Percentiles rank a stretch among this genome's conserved stretches.
phyloP scores from a whole-genome alignment of 257 asterid genomes.

The Solanum virginianum region DNA sequence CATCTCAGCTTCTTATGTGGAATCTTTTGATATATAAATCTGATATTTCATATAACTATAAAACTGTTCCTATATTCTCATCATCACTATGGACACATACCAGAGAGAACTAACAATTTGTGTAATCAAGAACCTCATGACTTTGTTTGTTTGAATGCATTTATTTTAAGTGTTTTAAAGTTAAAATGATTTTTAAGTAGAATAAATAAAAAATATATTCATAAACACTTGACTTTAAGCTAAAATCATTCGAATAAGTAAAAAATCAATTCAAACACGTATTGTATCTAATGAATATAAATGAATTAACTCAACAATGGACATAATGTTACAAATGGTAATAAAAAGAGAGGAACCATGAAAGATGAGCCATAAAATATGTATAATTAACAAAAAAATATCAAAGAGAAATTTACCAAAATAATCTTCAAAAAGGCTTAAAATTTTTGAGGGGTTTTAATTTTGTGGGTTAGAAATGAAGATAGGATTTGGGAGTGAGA shows the following conservation, averaged over 20 bases:
- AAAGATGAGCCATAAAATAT: background rate
- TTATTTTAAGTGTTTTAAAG: background rate
- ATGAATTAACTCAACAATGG: background rate
- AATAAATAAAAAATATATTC: background rate
- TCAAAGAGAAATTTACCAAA: background rate
- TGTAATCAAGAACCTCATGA: background rate
- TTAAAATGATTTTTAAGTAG: background rate
- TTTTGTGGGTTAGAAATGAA: background rate
- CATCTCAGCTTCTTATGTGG: constrained; percentile 32
- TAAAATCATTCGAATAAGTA: background rate
- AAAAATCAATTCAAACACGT: background rate
- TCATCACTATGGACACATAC: constrained; percentile 14
- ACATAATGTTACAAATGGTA: background rate
- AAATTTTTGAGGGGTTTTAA: background rate
- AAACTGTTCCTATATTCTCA: background rate
- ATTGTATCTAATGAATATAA: background rate
- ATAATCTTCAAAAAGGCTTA: background rate
- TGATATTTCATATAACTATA: constrained; percentile 8
- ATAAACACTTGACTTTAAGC: background rate
- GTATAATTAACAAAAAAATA: background rate
- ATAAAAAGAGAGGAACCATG: background rate
- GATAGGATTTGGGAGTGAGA: constrained; percentile 1
- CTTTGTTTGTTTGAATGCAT: background rate
- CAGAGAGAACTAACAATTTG: background rate
- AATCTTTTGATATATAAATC: constrained; percentile 13